Evolutionary conservation across 2,329 filamentous ascomycete genomes (phyloP), one percentile per base, ranked within the genome.

Genomic region (Pyrenophora teres): DNA sequence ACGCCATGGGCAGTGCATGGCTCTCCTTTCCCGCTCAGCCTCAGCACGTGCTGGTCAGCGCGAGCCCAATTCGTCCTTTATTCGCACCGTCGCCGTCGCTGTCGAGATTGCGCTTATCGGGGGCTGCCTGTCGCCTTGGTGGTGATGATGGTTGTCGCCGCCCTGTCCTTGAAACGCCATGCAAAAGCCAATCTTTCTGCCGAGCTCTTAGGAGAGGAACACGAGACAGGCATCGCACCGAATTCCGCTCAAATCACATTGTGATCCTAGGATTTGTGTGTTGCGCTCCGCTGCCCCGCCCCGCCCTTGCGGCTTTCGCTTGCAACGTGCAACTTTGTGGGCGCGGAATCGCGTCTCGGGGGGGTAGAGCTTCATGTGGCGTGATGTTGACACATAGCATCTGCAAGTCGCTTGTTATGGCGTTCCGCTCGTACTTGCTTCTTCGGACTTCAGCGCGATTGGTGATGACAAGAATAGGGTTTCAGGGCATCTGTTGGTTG

Each of bases 351-450:
- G 38, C 33, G 32, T 40, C 25, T 31, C 18, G 49, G 49, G 19
- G 19, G 38, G 37, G 38, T 42, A 45, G 18, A 18, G 21, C 33
- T 43, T 30, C 30, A 33, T 45, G 43, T 60, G 59, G 59, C 38
- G 52, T 61, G 56, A 62, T 56, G 31, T 33, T 63, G 49, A 63
- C 60, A 56, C 59, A 60, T 46, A 10, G 32, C 40, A 54, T 58
- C 49, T 47, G 54, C 48, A 52, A 36, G 35, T 23, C 32, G 39
- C 19, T 49, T 18, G 23, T 40, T 46, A 55, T 61, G 60, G 62
- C 60, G 52, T 50, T 59, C 52, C 61, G 60, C 63, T 53, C 60
- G 63, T 63, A 62, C 64, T 64, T 60, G 63, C 47, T 61, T 63
- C 59, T 60, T 53, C 37, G 18, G 38, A 60, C 59, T 48, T 33